Evolutionary conservation across 805 yeast species (phyloP).

Genomic region (Lipomyces oligophaga): DNA sequence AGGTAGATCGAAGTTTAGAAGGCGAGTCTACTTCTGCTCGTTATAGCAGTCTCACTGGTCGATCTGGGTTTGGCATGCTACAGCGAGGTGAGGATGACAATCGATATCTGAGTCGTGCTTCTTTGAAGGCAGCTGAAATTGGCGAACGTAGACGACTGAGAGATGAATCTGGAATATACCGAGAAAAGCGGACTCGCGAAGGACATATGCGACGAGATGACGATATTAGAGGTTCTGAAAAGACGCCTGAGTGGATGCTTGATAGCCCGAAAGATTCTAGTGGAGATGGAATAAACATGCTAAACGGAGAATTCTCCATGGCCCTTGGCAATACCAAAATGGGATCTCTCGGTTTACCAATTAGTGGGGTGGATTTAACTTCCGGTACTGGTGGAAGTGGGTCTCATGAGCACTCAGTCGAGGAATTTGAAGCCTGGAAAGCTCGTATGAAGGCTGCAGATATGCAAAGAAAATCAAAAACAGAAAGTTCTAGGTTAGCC

Average conservation of each 20-base stretch:
- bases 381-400: conserved; percentile 3
- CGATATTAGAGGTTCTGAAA: too few relatives aligned
- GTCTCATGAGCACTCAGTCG: conserved; percentile 29
- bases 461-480: conserved; percentile 14
- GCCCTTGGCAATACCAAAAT: conserved; percentile 10
- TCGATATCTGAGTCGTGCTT: too few relatives aligned
- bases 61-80: too few relatives aligned
- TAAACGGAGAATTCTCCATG: conserved; percentile 18
- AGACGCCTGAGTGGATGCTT: conserved; percentile 23
- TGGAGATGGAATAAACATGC: conserved; percentile 8
- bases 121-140: too few relatives aligned
- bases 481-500: background rate
- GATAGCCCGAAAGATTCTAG: conserved; percentile 11
- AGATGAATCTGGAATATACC: too few relatives aligned
- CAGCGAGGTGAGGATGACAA: too few relatives aligned
- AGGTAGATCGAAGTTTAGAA: background rate
- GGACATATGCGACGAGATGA: too few relatives aligned
- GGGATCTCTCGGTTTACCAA: background rate
- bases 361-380: too few relatives aligned
- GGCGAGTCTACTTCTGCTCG: background rate
- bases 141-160: too few relatives aligned
- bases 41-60: too few relatives aligned
- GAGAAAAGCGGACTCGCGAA: too few relatives aligned
- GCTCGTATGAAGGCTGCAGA: conserved; percentile 33
- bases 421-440: conserved; percentile 37